phyloP scores from a whole-genome alignment of 148 eudicot genomes.

The Nepenthes mirabilis region DNA sequence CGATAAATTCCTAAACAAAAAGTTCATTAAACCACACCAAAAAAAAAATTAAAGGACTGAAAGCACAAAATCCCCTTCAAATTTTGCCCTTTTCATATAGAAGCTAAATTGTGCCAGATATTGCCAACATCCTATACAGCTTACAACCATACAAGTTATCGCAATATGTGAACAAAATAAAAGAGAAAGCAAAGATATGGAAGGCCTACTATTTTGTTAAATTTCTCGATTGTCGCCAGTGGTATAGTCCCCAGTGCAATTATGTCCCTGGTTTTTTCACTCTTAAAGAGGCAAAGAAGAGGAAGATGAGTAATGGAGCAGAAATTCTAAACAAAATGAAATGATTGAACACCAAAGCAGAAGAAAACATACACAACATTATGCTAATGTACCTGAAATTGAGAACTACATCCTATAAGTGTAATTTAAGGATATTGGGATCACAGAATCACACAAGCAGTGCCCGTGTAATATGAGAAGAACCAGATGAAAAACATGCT shows the following conservation, averaged over 20 bases:
- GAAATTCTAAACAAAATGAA: background rate
- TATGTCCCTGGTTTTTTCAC: constrained; percentile 70
- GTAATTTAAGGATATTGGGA: too few species aligned
- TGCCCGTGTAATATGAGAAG: too few species aligned
- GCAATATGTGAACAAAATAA: background rate
- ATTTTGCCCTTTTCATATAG: background rate
- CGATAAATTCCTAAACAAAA: background rate
- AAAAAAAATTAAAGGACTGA: background rate
- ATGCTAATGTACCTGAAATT: too few species aligned
- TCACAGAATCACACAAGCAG: too few species aligned
- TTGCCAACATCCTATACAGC: background rate
- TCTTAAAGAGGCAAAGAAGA: constrained; percentile 28
- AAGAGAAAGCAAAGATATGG: constrained; percentile 1
- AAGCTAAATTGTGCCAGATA: background rate
- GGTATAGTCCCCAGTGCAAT: constrained; percentile 90
- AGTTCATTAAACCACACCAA: background rate
- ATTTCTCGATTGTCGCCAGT: constrained; percentile 76
- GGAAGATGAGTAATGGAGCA: background rate
- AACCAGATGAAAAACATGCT: too few species aligned
- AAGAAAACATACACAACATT: too few species aligned
- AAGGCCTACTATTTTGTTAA: constrained; percentile 65
- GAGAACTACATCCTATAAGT: too few species aligned
- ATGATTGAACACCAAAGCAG: background rate
- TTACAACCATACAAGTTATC: too few species aligned
- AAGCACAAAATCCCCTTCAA: background rate